These are phyloP conservation scores for Microbotryomycetes sp. DNA, from an alignment of 1,284 basidiomycete species.

Conservation along the genomic window DNA sequence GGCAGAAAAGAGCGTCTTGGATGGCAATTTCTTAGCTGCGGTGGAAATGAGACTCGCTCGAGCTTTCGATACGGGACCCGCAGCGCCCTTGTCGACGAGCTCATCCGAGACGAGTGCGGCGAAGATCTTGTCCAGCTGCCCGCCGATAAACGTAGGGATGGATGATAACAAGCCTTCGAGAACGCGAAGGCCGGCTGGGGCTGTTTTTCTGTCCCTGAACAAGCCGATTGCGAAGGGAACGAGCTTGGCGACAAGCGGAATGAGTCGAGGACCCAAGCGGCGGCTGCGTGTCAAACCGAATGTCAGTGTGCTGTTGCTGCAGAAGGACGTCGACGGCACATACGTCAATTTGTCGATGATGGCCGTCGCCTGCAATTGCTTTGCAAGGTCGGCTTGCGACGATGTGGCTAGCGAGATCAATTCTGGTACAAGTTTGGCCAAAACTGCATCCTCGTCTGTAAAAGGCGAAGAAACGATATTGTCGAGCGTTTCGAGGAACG, in stretches of 20 bases:
- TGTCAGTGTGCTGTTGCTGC: neutral
- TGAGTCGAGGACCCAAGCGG: conserved; percentile 74
- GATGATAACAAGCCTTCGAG: conserved; percentile 37
- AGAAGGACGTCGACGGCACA: conserved; percentile 20
- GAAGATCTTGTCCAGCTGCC: conserved; percentile 43
- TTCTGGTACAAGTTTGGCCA: conserved; percentile 55
- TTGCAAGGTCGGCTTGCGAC: conserved; percentile 40
- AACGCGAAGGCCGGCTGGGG: conserved; percentile 18
- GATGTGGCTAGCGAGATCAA: conserved; percentile 49
- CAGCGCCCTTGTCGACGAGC: conserved; percentile 25
- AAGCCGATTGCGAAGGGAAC: conserved; percentile 53
- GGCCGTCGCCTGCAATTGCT: conserved; percentile 44
- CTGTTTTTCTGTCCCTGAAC: conserved; percentile 45
- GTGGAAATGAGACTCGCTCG: conserved; percentile 24
- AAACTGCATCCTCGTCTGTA: conserved; percentile 57
- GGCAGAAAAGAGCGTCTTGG: conserved; percentile 44
- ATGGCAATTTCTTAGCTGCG: conserved; percentile 56
- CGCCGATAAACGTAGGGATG: conserved; percentile 44
- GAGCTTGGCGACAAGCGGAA: conserved; percentile 71
- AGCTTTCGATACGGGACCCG: conserved; percentile 6
- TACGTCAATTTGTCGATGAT: conserved; percentile 58
- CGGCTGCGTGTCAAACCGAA: conserved; percentile 45
- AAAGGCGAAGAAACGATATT: conserved; percentile 54
- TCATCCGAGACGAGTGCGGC: conserved; percentile 35
- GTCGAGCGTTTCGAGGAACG: conserved; percentile 47